Conservation (phyloP, 306 rosid genomes). For the Malus domestica region ASM211411v1 NC_041800.1:1614501-1615000, state of each 20-base stretch:
- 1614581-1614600: neutral
- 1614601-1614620: constrained; percentile 6
- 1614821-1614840: neutral
- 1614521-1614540: constrained; percentile 19
- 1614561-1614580: neutral
- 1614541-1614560: neutral
- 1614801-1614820: neutral
- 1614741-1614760: neutral
- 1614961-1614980: constrained; percentile 23
- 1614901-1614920: constrained; percentile 26
- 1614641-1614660: constrained; percentile 26
- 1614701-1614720: constrained; percentile 19
- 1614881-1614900: neutral
- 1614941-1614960: constrained; percentile 16
- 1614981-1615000: constrained; percentile 21
- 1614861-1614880: neutral
- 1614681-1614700: constrained; percentile 4
- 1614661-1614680: constrained; percentile 11
- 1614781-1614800: neutral
- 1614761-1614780: constrained; percentile 5
- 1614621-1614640: neutral
- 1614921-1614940: constrained; percentile 44
- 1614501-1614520: neutral
- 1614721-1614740: neutral
- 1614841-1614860: constrained; percentile 1